A percentile compares a stretch with the other conserved stretches of the same genome.
Conservation (phyloP, 2,329 filamentous ascomycete genomes). For the Fonsecaea pedrosoi region DNA sequence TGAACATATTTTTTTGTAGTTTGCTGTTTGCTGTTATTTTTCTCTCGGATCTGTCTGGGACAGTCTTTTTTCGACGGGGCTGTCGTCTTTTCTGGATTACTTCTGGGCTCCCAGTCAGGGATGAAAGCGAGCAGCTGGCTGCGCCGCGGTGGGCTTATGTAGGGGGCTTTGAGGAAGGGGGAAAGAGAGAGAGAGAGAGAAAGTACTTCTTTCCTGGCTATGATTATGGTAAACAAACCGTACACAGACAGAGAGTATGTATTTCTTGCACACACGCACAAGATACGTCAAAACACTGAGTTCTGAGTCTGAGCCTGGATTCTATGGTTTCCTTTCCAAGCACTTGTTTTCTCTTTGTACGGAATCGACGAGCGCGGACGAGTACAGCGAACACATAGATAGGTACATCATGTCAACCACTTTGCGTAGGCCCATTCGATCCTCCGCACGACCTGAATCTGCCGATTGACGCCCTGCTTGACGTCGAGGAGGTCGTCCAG, state of each 20-base stretch:
- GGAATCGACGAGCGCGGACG: no score
- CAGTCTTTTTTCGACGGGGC: not conserved
- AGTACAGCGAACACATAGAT: no score
- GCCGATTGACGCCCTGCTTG: constrained; percentile 74
- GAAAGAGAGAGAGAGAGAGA: no score
- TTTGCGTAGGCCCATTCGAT: constrained; percentile 89
- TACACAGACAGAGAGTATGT: not conserved
- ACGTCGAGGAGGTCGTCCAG: constrained; percentile 84
- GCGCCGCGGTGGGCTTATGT: not conserved
- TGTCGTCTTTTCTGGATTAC: not conserved
- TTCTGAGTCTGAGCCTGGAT: no score
- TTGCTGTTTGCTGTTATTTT: not conserved
- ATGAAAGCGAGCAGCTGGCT: not conserved
- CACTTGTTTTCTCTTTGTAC: no score
- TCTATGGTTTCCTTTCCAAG: no score
- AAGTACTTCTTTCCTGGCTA: not conserved
- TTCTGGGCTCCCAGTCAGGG: not conserved
- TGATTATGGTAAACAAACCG: not conserved
- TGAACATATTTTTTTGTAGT: not conserved
- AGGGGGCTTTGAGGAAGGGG: not conserved
- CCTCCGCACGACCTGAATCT: constrained; percentile 78
- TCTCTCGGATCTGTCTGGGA: not conserved
- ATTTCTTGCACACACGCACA: not conserved
- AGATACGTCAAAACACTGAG: no score
- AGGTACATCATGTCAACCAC: constrained; percentile 61